phyloP scores from a whole-genome alignment of 2,329 filamentous ascomycete genomes.

The Phialophora tarda region DNA sequence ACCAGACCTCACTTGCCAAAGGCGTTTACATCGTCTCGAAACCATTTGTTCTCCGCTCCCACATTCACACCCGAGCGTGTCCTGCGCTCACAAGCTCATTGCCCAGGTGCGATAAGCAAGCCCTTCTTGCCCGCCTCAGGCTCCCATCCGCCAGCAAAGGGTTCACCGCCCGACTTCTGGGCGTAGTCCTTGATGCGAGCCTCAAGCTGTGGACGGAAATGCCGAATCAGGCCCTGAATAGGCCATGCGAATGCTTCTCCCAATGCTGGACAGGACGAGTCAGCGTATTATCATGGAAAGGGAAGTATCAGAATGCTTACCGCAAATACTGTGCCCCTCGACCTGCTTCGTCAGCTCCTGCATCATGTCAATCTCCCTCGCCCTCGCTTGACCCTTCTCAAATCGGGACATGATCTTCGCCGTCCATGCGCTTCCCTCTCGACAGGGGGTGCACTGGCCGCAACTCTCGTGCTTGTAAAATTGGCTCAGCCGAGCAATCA shows the following conservation, averaged over 20 bases:
- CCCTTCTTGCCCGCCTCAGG: slow-evolving; percentile 77
- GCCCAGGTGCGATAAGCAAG: slow-evolving; percentile 84
- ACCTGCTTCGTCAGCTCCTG: slow-evolving; percentile 99
- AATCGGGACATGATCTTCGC: slow-evolving; percentile 99
- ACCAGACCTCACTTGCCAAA: neutral
- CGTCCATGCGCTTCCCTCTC: slow-evolving; percentile 98
- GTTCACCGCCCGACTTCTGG: slow-evolving; percentile 69
- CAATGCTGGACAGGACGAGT: slow-evolving; percentile 63
- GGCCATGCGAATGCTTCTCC: slow-evolving; percentile 99
- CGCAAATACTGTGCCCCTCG: slow-evolving; percentile 98
- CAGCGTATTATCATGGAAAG: neutral
- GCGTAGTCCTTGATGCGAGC: slow-evolving; percentile 84
- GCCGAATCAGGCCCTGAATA: slow-evolving; percentile 94
- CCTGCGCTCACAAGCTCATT: slow-evolving; percentile 56
- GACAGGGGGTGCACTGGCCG: slow-evolving; percentile 98
- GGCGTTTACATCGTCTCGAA: neutral
- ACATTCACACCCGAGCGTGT: neutral
- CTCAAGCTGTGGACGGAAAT: slow-evolving; percentile 96
- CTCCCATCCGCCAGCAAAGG: slow-evolving; percentile 86
- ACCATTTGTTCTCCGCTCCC: neutral
- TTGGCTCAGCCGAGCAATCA: slow-evolving; percentile 88
- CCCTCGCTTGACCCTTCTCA: slow-evolving; percentile 84
- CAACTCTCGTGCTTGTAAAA: slow-evolving; percentile 99
- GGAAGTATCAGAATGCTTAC: slow-evolving; percentile 56
- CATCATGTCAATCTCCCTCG: slow-evolving; percentile 97